Evolutionary conservation across 202 grass and related monocot species (phyloP).

Genomic region (Sporobolus alterniflorus): DNA sequence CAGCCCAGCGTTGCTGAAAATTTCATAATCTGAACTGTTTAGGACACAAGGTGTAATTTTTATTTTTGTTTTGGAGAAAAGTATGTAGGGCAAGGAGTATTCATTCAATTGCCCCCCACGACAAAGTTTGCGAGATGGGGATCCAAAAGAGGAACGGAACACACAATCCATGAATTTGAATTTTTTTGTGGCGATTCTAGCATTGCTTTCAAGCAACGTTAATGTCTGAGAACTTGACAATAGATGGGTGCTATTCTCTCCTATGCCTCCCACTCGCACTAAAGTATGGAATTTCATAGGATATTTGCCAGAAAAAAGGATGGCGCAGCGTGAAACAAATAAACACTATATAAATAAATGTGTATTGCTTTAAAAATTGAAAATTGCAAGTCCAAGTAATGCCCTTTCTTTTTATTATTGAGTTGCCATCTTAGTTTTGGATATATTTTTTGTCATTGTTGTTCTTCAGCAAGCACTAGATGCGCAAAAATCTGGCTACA

Average conservation of each 20-base stretch:
- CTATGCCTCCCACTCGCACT: neutral
- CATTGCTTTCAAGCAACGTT: conserved; percentile 32
- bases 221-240: conserved; percentile 9
- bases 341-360: neutral
- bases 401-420: too few species aligned
- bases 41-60: neutral
- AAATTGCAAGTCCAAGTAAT: neutral
- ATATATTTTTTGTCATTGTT: too few species aligned
- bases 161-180: neutral
- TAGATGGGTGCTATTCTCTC: neutral
- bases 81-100: neutral
- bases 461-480: too few species aligned
- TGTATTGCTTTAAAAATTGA: neutral
- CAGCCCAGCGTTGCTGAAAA: neutral
- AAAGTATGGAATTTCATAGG: neutral
- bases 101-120: neutral
- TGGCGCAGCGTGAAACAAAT: neutral
- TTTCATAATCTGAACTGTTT: neutral
- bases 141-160: neutral
- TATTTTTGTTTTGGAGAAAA: neutral
- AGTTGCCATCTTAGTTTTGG: too few species aligned
- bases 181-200: neutral
- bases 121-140: neutral
- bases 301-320: neutral
- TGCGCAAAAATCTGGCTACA: too few species aligned